phyloP scores from a whole-genome alignment of 306 rosid genomes.

The Calophaca sinica region DNA sequence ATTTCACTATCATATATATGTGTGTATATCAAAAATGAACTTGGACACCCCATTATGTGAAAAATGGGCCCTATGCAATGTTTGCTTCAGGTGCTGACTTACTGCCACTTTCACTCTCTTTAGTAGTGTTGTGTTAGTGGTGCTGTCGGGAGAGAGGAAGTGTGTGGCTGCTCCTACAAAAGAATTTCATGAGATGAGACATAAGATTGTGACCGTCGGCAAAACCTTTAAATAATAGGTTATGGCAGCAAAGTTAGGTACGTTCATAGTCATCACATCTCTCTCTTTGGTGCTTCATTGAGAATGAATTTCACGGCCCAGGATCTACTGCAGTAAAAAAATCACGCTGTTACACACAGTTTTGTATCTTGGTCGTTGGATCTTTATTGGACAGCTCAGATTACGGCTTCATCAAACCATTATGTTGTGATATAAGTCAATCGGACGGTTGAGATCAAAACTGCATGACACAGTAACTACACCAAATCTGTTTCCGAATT shows the following conservation, averaged over 20 bases:
- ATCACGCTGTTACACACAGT: too few species aligned
- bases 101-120: slow-evolving; percentile 47
- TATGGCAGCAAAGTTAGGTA: slow-evolving; percentile 37
- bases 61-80: slow-evolving; percentile 45
- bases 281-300: neutral
- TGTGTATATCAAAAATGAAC: slow-evolving; percentile 2
- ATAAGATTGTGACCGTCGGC: slow-evolving; percentile 46
- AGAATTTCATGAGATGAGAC: neutral
- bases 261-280: neutral
- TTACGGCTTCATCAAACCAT: too few species aligned
- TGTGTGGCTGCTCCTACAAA: neutral
- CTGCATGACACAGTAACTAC: too few species aligned
- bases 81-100: slow-evolving; percentile 43
- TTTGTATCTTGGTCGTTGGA: too few species aligned
- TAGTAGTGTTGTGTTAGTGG: slow-evolving; percentile 43
- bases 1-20: neutral
- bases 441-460: too few species aligned
- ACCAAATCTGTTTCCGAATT: too few species aligned
- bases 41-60: slow-evolving; percentile 47
- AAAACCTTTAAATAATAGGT: slow-evolving; percentile 40
- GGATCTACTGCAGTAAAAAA: too few species aligned
- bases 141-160: too few species aligned
- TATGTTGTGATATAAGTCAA: too few species aligned
- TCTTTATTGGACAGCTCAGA: too few species aligned
- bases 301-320: too few species aligned